Conservation (phyloP, 2,329 filamentous ascomycete genomes). For the Amauroascus verrucosus region DNA sequence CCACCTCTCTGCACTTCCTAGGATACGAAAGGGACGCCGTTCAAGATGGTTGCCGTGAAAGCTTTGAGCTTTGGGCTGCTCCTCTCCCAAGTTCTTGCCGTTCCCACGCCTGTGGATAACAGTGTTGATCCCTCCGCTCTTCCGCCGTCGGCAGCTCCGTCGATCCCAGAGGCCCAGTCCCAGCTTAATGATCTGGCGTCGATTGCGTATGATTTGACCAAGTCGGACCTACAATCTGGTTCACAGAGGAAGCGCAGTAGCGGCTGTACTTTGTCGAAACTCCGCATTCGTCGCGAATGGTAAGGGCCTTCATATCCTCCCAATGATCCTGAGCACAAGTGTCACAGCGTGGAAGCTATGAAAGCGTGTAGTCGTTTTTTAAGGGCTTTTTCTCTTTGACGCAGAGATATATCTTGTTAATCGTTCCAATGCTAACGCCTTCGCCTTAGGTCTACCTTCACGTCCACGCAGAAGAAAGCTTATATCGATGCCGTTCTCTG, state of each 20-base stretch:
- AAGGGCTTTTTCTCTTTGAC: too few species aligned
- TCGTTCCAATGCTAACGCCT: background rate
- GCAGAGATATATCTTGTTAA: too few species aligned
- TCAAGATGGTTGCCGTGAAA: background rate
- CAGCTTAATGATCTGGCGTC: background rate
- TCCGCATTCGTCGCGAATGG: background rate
- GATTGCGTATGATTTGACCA: background rate
- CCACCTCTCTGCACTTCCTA: background rate
- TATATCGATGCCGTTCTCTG: constrained; percentile 16
- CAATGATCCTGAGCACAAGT: too few species aligned
- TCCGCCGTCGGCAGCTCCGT: background rate
- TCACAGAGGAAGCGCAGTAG: background rate
- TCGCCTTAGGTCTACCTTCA: background rate
- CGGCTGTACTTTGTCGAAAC: background rate
- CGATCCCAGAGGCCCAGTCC: background rate
- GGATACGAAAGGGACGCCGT: background rate
- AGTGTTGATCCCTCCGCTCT: background rate
- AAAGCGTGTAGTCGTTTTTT: too few species aligned
- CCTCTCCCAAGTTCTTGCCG: background rate
- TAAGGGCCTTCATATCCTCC: background rate
- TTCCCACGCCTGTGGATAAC: background rate
- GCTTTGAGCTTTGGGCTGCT: background rate
- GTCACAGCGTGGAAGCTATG: too few species aligned
- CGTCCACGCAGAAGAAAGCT: background rate
- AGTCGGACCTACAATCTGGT: background rate